Evolutionary conservation across 2,329 filamentous ascomycete species (phyloP).

Genomic region (Parascedosporium putredinis): DNA sequence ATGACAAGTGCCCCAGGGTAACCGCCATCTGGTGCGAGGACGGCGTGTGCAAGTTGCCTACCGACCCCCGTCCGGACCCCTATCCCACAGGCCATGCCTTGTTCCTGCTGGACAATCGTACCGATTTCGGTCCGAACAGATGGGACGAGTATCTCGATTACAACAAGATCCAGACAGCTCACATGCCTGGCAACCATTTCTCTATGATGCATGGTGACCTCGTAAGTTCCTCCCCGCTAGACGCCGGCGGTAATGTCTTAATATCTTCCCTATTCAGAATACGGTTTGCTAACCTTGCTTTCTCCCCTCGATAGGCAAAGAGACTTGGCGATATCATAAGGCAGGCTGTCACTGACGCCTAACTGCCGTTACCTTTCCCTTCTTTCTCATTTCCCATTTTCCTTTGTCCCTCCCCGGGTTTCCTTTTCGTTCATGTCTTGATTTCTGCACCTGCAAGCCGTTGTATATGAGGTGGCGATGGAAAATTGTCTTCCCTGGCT

Average conservation of each 20-base stretch:
- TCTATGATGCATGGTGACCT: constrained; percentile 60
- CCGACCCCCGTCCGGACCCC: constrained; percentile 53
- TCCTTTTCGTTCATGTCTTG: too few relatives aligned
- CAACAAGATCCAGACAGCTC: constrained; percentile 50
- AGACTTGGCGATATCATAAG: constrained; percentile 24
- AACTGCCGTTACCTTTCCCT: background rate
- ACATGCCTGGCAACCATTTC: constrained; percentile 67
- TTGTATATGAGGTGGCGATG: background rate
- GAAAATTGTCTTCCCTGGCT: too few relatives aligned
- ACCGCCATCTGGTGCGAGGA: constrained; percentile 63
- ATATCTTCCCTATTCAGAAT: too few relatives aligned
- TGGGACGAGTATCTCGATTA: constrained; percentile 57
- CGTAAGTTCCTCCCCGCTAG: constrained; percentile 18
- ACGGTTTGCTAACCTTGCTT: too few relatives aligned
- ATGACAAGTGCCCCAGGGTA: constrained; percentile 47
- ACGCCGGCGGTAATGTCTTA: background rate
- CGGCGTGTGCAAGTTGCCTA: constrained; percentile 57
- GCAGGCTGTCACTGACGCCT: constrained; percentile 18
- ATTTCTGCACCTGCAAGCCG: too few relatives aligned
- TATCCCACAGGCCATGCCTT: constrained; percentile 50
- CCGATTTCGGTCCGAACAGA: constrained; percentile 59
- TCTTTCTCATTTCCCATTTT: background rate
- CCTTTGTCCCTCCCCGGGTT: too few relatives aligned
- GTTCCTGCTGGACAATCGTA: constrained; percentile 64
- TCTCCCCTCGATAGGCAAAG: constrained; percentile 27